Conservation (phyloP, 164 flowering plant genomes). For the Magnolia officinalis region DNA sequence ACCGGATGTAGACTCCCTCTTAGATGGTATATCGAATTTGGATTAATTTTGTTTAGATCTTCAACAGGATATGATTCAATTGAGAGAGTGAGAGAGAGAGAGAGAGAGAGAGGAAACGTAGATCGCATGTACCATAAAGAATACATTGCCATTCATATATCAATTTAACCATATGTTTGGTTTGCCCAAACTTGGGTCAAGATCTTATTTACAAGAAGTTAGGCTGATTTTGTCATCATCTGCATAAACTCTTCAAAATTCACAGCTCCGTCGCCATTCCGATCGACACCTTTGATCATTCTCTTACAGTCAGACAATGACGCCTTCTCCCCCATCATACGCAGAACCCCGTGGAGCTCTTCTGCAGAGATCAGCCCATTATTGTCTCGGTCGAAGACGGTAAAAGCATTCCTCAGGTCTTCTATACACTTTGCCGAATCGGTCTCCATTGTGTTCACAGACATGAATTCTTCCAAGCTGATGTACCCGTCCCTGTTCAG, state of each 20-base stretch:
- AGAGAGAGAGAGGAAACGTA: neutral
- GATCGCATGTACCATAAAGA: no score
- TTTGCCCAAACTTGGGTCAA: no score
- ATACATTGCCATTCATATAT: neutral
- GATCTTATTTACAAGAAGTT: neutral
- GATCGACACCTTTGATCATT: slow-evolving; percentile 17
- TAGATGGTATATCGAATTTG: slow-evolving; percentile 14
- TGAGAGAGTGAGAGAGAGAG: neutral
- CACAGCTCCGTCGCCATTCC: slow-evolving; percentile 19
- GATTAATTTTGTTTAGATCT: slow-evolving; percentile 2
- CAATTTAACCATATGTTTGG: neutral
- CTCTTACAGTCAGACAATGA: slow-evolving; percentile 13
- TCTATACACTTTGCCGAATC: slow-evolving; percentile 13
- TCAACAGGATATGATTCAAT: neutral
- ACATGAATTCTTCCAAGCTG: slow-evolving; percentile 16
- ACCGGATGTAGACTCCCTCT: slow-evolving; percentile 52
- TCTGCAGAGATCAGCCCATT: slow-evolving; percentile 22
- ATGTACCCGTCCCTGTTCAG: slow-evolving; percentile 19
- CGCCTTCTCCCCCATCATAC: slow-evolving; percentile 14
- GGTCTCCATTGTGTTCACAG: slow-evolving; percentile 12
- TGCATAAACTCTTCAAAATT: slow-evolving; percentile 19
- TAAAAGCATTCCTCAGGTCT: slow-evolving; percentile 18
- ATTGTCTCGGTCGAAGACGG: slow-evolving; percentile 14
- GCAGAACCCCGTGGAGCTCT: slow-evolving; percentile 16
- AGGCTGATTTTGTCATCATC: slow-evolving; percentile 16